Evolutionary conservation across 2,329 filamentous ascomycete species (phyloP), one percentile per base, ranked within the genome.

Genomic region (Cadophora luteo-olivacea): DNA sequence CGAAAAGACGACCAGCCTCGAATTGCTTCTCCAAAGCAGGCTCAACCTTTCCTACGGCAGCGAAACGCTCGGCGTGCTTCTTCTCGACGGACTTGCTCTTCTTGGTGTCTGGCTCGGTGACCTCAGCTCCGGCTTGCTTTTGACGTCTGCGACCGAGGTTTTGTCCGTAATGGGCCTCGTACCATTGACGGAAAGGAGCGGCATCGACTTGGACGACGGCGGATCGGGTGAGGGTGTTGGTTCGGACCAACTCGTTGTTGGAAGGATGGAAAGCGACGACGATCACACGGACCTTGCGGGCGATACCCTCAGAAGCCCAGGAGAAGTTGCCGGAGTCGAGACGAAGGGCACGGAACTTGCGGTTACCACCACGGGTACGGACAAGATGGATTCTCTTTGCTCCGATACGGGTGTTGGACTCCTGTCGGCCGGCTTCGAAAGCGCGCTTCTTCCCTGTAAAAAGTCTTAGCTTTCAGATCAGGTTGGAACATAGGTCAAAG

Each of bases 211-310:
- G 96, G 83, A 99, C 93, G 81, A 99, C 93, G 86, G 96, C 96
- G 82, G 93, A 93, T 87, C 94, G 97, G 89, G 96, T 99, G 83
- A 99, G 90, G 87, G 96, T 98, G 92, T 99, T 99, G 85, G 96
- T 99, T 82, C 96, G 96, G 88, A 99, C 94, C 79, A 99, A 90
- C 88, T 99, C 96, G 93, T 99, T 99, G 94, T 99, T 99, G 84
- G 95, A 97, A 74, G 96, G 97, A 87, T 99, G 97, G 92, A 94
- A 99, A 83, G 91, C 92, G 86, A 99, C 97, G 80, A 88, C 94
- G 84, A 99, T 97, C 84, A 99, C 92, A 88, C 97, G 96, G 85
- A 93, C 94, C 91, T 99, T 99, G 91, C 96, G 95, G 85, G 95
- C 92, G 85, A 94, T 88, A 81, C 95, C 94, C 89, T 99, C 96